phyloP scores from a whole-genome alignment of 192 early-diverging fungal genomes.

The Blastocladiella britannica region DNA sequence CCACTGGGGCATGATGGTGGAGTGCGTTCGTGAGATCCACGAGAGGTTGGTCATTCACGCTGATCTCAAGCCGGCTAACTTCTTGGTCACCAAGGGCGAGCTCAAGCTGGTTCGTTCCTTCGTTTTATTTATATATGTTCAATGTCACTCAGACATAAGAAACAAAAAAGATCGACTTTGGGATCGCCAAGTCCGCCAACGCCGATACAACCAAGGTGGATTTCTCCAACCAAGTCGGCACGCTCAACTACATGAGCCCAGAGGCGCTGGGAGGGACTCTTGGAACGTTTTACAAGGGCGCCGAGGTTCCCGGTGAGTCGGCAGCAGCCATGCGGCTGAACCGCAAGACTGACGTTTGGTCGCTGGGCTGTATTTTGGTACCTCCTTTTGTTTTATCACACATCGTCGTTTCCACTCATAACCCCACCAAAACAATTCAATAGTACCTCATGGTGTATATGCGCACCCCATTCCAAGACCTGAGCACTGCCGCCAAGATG shows the following conservation, averaged over 20 bases:
- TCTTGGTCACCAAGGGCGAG: slow-evolving; percentile 59
- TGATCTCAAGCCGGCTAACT: slow-evolving; percentile 92
- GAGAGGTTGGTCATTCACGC: slow-evolving; percentile 72
- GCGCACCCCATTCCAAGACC: slow-evolving; percentile 55
- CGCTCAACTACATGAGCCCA: slow-evolving; percentile 89
- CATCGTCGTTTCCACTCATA: slow-evolving; percentile 8
- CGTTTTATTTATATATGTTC: background rate
- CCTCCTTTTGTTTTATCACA: background rate
- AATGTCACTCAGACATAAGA: background rate
- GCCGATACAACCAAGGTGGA: slow-evolving; percentile 90
- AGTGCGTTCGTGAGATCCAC: slow-evolving; percentile 73
- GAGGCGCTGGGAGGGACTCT: slow-evolving; percentile 51
- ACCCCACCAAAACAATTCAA: slow-evolving; percentile 7
- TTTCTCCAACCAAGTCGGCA: slow-evolving; percentile 68
- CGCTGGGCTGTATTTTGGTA: background rate
- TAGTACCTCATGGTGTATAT: slow-evolving; percentile 81
- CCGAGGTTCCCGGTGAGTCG: background rate
- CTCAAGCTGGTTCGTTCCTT: too few species aligned
- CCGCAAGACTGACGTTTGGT: background rate
- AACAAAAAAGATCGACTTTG: slow-evolving; percentile 99
- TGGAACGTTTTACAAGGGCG: too few species aligned
- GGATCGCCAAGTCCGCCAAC: slow-evolving; percentile 81
- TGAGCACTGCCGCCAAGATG: slow-evolving; percentile 42
- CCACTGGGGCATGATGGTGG: slow-evolving; percentile 45
- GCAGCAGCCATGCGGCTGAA: background rate